Conservation (phyloP, 179 eudicot species). For the Vitellaria paradoxa region DNA sequence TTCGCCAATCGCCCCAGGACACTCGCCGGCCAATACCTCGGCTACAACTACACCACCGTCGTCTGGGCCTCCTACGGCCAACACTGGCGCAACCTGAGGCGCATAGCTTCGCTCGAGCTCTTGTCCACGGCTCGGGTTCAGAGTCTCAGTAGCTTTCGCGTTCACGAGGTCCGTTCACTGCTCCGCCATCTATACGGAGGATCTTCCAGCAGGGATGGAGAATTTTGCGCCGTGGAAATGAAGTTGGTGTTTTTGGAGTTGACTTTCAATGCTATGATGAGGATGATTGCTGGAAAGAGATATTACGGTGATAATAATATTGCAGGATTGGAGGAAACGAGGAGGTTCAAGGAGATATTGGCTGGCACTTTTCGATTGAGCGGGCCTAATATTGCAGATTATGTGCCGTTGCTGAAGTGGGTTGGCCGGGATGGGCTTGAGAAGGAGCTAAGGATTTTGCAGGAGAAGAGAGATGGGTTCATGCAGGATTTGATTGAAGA, state of each 20-base stretch:
- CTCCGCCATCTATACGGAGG: background rate
- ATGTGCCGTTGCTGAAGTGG: constrained; percentile 37
- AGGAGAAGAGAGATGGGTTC: constrained; percentile 24
- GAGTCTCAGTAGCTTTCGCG: constrained; percentile 15
- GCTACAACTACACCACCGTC: constrained; percentile 29
- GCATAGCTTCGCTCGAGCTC: constrained; percentile 27
- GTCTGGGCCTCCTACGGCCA: constrained; percentile 30
- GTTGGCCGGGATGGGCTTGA: constrained; percentile 19
- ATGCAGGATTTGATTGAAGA: constrained; percentile 20
- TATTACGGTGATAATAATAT: constrained; percentile 3
- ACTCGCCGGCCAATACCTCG: constrained; percentile 22
- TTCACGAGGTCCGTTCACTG: constrained; percentile 20
- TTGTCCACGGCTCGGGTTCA: constrained; percentile 27
- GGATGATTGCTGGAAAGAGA: background rate
- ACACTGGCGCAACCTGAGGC: constrained; percentile 36
- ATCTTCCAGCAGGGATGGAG: background rate
- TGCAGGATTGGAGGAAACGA: constrained; percentile 21
- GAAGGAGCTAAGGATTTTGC: constrained; percentile 20
- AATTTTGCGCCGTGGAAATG: constrained; percentile 13
- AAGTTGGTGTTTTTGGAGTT: constrained; percentile 18
- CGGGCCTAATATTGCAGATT: constrained; percentile 24
- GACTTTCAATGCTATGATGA: constrained; percentile 17
- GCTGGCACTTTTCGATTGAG: constrained; percentile 15
- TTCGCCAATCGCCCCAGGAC: constrained; percentile 39
- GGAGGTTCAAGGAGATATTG: constrained; percentile 23